These are phyloP conservation scores for Serendipita indica DNA, from an alignment of 768 basidiomycete species.

Conservation along the genomic window DNA sequence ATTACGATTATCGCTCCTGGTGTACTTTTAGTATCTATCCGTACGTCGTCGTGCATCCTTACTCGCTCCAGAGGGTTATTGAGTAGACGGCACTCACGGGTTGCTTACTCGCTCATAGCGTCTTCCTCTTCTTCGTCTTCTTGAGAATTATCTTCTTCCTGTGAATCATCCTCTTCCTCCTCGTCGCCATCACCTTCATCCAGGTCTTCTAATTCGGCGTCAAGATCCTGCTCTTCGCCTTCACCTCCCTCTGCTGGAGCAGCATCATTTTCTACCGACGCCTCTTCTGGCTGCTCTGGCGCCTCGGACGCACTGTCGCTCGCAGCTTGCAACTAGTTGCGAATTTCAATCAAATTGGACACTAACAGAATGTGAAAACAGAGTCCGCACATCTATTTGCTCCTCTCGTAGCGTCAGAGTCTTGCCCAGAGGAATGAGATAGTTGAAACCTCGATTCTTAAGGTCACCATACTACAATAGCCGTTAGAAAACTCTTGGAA, in stretches of 20 bases:
- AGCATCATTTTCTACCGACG: conserved; percentile 26
- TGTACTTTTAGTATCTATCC: conserved; percentile 10
- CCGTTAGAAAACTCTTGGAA: neutral
- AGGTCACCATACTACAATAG: conserved; percentile 38
- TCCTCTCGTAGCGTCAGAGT: conserved; percentile 64
- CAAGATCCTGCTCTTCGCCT: conserved; percentile 34
- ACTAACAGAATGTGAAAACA: neutral
- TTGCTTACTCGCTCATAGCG: conserved; percentile 11
- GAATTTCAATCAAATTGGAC: neutral
- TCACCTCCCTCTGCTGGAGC: conserved; percentile 14
- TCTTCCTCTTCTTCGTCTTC: conserved; percentile 27
- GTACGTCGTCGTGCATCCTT: conserved; percentile 13
- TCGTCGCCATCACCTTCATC: conserved; percentile 31
- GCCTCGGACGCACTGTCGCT: conserved; percentile 18
- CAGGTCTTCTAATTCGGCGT: conserved; percentile 48
- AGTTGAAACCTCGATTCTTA: conserved; percentile 49
- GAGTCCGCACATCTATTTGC: conserved; percentile 55
- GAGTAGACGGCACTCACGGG: neutral
- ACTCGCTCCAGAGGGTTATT: neutral
- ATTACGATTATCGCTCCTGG: too few relatives aligned
- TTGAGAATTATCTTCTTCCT: conserved; percentile 21
- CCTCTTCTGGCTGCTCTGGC: neutral
- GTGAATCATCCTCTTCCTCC: conserved; percentile 30
- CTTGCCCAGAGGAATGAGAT: conserved; percentile 59
- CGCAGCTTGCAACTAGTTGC: conserved; percentile 17